phyloP scores from a whole-genome alignment of 495 filamentous ascomycete species.

The Poronia punctata region DNA sequence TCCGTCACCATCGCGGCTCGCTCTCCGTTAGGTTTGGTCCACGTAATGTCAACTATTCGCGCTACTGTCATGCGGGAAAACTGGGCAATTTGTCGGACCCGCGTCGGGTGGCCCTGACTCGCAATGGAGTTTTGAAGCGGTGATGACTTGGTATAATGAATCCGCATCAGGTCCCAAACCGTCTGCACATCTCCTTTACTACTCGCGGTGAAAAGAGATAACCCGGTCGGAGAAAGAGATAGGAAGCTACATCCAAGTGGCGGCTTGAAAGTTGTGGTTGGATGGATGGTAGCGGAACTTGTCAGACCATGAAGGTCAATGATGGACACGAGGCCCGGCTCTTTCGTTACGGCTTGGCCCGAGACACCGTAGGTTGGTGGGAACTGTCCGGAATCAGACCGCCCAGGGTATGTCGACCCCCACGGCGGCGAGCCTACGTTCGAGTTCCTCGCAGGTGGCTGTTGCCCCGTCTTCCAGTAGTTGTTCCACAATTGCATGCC shows the following conservation, averaged over 20 bases:
- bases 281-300: conserved; percentile 47
- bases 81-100: conserved; percentile 73
- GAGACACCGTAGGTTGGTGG: conserved; percentile 66
- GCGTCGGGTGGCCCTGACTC: conserved; percentile 27
- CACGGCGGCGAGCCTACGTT: conserved; percentile 34
- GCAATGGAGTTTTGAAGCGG: conserved; percentile 36
- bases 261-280: conserved; percentile 71
- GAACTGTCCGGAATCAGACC: conserved; percentile 47
- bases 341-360: conserved; percentile 45
- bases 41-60: conserved; percentile 80
- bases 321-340: conserved; percentile 77
- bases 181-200: conserved; percentile 87
- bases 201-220: conserved; percentile 81
- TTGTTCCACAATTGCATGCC: conserved; percentile 80
- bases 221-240: conserved; percentile 78
- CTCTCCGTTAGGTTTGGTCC: conserved; percentile 76
- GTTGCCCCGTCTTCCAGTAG: conserved; percentile 62
- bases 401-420: conserved; percentile 26
- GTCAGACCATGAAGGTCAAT: conserved; percentile 61
- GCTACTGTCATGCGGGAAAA: conserved; percentile 88
- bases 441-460: conserved; percentile 33
- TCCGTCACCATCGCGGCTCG: conserved; percentile 80
- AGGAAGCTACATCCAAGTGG: conserved; percentile 85
- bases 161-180: conserved; percentile 87
- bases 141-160: conserved; percentile 48